Evolutionary conservation across 805 yeast species (phyloP), one percentile per base, ranked within the genome.

Genomic region (Wickerhamomyces canadensis): DNA sequence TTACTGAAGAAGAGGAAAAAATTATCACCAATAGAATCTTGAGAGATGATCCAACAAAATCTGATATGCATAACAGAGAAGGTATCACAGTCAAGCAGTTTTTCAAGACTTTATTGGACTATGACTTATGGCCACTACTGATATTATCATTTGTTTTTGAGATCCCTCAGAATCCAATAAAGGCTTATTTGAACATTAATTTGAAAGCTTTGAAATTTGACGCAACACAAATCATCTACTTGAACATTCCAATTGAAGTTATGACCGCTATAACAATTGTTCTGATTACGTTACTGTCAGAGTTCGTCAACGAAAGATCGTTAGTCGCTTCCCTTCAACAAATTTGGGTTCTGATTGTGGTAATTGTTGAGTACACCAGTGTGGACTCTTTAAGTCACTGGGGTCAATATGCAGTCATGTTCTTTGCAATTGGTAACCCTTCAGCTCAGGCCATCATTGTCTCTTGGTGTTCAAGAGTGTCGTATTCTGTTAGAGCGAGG

Each of bases 1-100:
- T 67, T 45, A 69, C 72, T 8, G 73, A 72, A 4, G 55, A 73
- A 27, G 81, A 79, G 42, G 76, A 72, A 50, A 68, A 70, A 38
- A 76, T 79, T 38, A 61, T 77, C 18, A 82, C 77, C 35, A 78
- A 77, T 51, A 62, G 76, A 41, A 64, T 79, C 3, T 56, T 79
- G 34, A 58, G 84, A 46, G 84, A 80, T 52, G 86, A 79, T 48
- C 84, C 84, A 14, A 54, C 68, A 12, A 72, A 72, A 60, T 83
- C 84, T 13, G 82, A 76, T 44, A 76, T 78, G 84, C 65, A 77
- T 51, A 77, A 77, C 51, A 64, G 82, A 47, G 74, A 76, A 47
- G 72, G 77, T 3, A 41, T 78, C n/a, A 55, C 64, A 3, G 47
- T 58, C 4, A 60, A 49, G 34, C 55, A 55, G 52, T 38, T 79